phyloP scores from a whole-genome alignment of 2,329 filamentous ascomycete genomes.

The Sphaerulina populicola region DNA sequence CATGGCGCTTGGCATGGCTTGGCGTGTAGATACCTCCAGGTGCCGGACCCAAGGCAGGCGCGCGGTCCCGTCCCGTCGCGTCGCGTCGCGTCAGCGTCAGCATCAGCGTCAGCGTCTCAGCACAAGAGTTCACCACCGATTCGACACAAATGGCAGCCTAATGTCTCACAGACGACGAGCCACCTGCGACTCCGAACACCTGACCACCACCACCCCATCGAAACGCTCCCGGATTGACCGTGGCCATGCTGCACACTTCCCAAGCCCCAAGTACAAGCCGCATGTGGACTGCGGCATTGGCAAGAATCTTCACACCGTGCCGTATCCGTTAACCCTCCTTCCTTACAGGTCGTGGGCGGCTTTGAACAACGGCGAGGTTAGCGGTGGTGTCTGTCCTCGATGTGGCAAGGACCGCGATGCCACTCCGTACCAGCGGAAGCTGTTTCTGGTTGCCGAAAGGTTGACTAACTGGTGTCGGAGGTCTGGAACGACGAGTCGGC shows the following conservation, averaged over 20 bases:
- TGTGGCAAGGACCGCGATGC: conserved; percentile 13
- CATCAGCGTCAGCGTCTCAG: too few species aligned
- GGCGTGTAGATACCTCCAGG: too few species aligned
- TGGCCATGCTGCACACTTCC: conserved; percentile 1
- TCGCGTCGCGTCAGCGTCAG: neutral
- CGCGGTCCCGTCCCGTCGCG: neutral
- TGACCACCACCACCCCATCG: neutral
- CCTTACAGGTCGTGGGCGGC: conserved; percentile 18
- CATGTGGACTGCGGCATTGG: conserved; percentile 18
- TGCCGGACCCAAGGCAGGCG: too few species aligned
- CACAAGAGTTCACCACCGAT: too few species aligned
- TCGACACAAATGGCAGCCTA: neutral
- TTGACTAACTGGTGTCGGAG: conserved; percentile 19
- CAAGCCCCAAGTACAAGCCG: conserved; percentile 9
- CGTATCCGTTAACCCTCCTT: conserved; percentile 17
- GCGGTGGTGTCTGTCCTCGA: conserved; percentile 13
- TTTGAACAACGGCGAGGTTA: conserved; percentile 12
- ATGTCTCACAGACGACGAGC: neutral
- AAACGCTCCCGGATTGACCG: neutral
- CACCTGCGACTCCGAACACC: conserved; percentile 1
- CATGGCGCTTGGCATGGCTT: neutral
- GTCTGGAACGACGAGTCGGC: conserved; percentile 3
- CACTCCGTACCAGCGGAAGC: conserved; percentile 17
- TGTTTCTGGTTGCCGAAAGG: conserved; percentile 22
- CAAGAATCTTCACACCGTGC: conserved; percentile 15